Base-by-base conservation (phyloP, 1,139 yeast species). In the Barnettozyma hawaiiensis region DNA sequence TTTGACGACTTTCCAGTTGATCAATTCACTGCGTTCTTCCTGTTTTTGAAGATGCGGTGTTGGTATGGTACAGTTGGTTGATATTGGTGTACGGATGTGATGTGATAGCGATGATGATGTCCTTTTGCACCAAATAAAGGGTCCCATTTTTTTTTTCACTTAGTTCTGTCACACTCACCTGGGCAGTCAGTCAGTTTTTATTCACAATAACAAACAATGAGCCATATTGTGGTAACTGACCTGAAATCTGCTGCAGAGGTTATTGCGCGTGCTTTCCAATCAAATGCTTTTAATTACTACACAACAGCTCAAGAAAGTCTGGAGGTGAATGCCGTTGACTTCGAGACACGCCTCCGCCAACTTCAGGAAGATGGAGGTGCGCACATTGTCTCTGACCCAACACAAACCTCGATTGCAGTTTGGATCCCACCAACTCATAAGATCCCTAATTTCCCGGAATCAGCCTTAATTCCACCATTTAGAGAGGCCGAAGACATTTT, bases 241-340 rank as follows among this genome's bases (percentile, higher is more conserved):
- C 43, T 41, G 20, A 19, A 35, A 9, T 12, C 32, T 8, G 46
- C 49, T 10, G 50, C 52, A 3, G 44, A 44, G 3, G 34, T 45
- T 15, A 40, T 53, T 15, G 51, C 49, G 4, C 46, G 40, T 7
- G 53, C 57, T 0, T 51, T 51, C 37, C 52, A 53, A 18, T 36
- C 48, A 12, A 53, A 49, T 21, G 19, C 41, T 3, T 41, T 47
- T 33, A 51, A 53, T 40, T 39, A 41, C 12, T 51, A 44, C 31
- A 42, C 44, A 8, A 50, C 54, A 7, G 33, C 40, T 14, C 31
- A 40, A 14, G 36, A 35, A 2, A 16, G 47, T 1, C 19, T 47
- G 4, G 52, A 51, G 24, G 27, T 41, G 8, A 52, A 49, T 39
- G 41, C 42, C n/a, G 12, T 10, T n/a, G 51, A 42, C 8, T 49